Percentiles rank a stretch among this genome's conserved stretches.
Conservation (phyloP, 805 yeast genomes). For the Clavispora phyllophila region DNA sequence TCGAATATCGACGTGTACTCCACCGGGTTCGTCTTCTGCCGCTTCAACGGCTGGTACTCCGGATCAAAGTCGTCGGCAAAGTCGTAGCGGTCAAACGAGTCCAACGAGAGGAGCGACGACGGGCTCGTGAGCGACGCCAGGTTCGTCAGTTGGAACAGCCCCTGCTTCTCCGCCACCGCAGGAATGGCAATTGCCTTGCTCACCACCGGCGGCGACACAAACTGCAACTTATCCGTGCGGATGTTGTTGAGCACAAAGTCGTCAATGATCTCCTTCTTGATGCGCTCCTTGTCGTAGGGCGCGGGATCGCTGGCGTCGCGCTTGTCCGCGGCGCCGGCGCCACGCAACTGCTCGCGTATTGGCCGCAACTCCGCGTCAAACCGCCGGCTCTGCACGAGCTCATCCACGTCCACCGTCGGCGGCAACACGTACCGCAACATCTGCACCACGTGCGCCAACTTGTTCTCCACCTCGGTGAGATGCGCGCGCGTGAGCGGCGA, state of each 20-base stretch:
- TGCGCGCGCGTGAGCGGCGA: constrained; percentile 81
- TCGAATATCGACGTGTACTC: constrained; percentile 17
- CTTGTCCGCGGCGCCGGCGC: constrained; percentile 1
- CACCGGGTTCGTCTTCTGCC: constrained; percentile 12
- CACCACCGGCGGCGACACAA: constrained; percentile 12
- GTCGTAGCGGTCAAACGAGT: constrained; percentile 22
- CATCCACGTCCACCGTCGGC: constrained; percentile 14
- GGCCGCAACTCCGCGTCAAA: constrained; percentile 13
- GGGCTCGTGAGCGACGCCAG: constrained; percentile 29
- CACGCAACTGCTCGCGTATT: constrained; percentile 8
- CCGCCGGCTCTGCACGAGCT: constrained; percentile 13
- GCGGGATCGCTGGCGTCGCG: constrained; percentile 17
- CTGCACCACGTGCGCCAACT: constrained; percentile 25
- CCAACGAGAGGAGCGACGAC: constrained; percentile 30
- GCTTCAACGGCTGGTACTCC: constrained; percentile 11
- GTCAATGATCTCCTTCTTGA: constrained; percentile 37
- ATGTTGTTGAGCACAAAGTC: constrained; percentile 36
- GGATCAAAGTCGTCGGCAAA: constrained; percentile 12
- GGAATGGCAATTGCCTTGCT: constrained; percentile 4
- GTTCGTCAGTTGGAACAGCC: constrained; percentile 5
- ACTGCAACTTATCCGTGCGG: constrained; percentile 19
- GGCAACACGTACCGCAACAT: constrained; percentile 32
- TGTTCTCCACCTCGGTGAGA: constrained; percentile 67
- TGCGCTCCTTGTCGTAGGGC: constrained; percentile 17
- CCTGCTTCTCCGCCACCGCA: constrained; percentile 2